Percentiles rank a stretch among this genome's conserved stretches.
These are phyloP conservation scores for Arachis hypogaea DNA, from an alignment of 306 rosid genomes.

Conservation along the genomic window DNA sequence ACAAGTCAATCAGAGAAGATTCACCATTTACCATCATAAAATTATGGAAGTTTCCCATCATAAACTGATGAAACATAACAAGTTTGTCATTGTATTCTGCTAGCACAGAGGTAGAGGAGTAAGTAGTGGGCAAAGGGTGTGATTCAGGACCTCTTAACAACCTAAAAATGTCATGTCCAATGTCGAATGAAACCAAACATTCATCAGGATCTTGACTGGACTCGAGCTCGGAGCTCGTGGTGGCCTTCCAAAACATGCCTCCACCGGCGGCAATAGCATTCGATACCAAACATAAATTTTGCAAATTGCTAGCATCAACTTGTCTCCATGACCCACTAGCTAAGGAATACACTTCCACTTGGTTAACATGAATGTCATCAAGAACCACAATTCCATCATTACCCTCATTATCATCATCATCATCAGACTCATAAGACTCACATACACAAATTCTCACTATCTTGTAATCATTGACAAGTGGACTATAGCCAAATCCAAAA, in stretches of 20 bases:
- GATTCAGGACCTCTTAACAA: slow-evolving; percentile 9
- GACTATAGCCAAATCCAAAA: slow-evolving; percentile 34
- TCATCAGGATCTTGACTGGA: neutral
- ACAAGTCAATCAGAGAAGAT: slow-evolving; percentile 17
- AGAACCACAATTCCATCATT: neutral
- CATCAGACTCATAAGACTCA: no score
- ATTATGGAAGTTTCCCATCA: neutral
- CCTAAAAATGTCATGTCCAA: neutral
- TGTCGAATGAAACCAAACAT: slow-evolving; percentile 14
- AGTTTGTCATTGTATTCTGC: slow-evolving; percentile 2
- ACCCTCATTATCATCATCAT: neutral
- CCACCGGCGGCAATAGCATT: slow-evolving; percentile 1
- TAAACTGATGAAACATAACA: slow-evolving; percentile 10
- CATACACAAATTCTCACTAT: neutral
- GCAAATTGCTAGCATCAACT: neutral
- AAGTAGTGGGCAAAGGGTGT: neutral
- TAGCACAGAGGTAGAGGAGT: neutral
- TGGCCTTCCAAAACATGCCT: slow-evolving; percentile 24
- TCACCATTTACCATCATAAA: neutral
- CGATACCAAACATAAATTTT: neutral
- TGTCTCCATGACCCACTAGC: slow-evolving; percentile 16
- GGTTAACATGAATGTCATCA: neutral
- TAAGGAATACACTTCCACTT: slow-evolving; percentile 19
- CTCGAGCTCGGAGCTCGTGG: neutral
- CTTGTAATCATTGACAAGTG: slow-evolving; percentile 30